phyloP scores from a whole-genome alignment of 2,329 filamentous ascomycete species.

The Trichoderma sp. region DNA sequence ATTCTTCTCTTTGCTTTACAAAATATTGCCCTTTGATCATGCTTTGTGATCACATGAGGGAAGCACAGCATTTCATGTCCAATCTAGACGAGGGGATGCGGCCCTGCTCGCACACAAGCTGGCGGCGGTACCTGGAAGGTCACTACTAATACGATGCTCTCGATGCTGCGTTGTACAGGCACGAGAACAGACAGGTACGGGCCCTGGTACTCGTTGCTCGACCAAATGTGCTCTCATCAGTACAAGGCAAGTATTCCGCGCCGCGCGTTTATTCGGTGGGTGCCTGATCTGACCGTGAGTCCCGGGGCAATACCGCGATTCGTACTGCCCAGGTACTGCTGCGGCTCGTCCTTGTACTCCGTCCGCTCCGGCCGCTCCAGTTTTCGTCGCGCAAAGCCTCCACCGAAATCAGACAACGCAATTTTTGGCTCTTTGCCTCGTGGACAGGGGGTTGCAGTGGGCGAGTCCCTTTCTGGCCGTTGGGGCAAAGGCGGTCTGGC shows the following conservation, averaged over 20 bases:
- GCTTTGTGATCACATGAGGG: background rate
- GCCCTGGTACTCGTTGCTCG: background rate
- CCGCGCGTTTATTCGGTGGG: background rate
- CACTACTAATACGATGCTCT: background rate
- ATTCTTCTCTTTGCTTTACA: background rate
- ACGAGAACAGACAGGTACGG: background rate
- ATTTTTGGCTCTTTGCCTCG: background rate
- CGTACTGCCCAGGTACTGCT: background rate
- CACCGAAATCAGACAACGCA: slow-evolving; percentile 3
- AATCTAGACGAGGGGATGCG: background rate
- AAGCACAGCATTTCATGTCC: background rate
- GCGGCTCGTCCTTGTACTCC: background rate
- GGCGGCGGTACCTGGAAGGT: background rate
- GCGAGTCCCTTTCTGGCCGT: background rate
- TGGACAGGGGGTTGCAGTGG: background rate
- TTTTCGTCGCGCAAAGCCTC: background rate
- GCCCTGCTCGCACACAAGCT: background rate
- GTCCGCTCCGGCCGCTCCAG: slow-evolving; percentile 3
- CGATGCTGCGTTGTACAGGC: background rate
- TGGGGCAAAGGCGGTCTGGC: slow-evolving; percentile 17
- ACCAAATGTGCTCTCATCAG: background rate
- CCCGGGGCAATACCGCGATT: background rate
- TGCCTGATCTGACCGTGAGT: slow-evolving; percentile 13
- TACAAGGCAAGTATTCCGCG: background rate
- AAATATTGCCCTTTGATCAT: background rate